Evolutionary conservation across 495 filamentous ascomycete species (phyloP).

Genomic region (Bacidia gigantensis): DNA sequence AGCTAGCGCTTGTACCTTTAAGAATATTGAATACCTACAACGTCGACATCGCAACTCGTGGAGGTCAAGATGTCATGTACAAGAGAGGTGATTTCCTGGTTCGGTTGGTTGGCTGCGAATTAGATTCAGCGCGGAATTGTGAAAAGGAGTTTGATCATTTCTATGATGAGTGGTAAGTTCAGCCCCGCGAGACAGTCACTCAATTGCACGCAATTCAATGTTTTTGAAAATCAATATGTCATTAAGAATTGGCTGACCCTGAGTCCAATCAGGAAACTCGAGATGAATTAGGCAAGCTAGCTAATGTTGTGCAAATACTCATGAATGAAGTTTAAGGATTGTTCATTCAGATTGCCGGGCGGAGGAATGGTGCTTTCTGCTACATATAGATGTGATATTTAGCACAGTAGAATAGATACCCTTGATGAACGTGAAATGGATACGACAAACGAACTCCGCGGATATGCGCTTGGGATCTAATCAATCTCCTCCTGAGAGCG

Average conservation of each 20-base stretch:
- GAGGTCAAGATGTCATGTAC: conserved; percentile 34
- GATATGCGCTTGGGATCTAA: not conserved
- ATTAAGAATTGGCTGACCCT: no score
- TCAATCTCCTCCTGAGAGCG: not conserved
- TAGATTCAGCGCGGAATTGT: conserved; percentile 44
- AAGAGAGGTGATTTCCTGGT: conserved; percentile 81
- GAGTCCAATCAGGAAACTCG: no score
- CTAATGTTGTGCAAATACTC: not conserved
- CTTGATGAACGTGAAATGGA: not conserved
- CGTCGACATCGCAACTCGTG: conserved; percentile 31
- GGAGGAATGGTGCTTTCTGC: not conserved
- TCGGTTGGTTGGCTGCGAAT: conserved; percentile 56
- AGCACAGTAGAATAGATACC: not conserved
- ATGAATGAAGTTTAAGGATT: not conserved
- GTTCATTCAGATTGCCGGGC: not conserved
- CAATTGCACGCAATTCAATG: no score
- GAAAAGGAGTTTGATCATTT: conserved; percentile 50
- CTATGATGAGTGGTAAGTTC: conserved; percentile 37
- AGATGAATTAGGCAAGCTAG: conserved; percentile 1
- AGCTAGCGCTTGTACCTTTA: conserved; percentile 75
- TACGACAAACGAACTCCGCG: not conserved
- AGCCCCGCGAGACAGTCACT: no score
- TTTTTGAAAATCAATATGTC: no score
- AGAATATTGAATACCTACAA: conserved; percentile 65
- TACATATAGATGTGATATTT: not conserved